These are phyloP conservation scores for Maudiozyma turicensis DNA, from an alignment of 805 yeast genomes.

Conservation along the genomic window DNA sequence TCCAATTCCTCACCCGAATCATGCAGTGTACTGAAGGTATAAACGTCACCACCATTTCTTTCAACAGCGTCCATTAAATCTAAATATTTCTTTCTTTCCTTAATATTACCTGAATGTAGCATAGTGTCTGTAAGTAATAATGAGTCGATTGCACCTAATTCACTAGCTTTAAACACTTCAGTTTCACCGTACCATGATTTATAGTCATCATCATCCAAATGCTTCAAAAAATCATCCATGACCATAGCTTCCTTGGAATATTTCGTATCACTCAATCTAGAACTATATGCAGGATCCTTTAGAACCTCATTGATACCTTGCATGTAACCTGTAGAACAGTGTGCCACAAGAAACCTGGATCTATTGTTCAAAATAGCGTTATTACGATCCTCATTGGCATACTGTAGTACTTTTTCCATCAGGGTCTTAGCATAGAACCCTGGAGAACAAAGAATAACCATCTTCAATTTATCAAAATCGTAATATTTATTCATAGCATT, in stretches of 20 bases:
- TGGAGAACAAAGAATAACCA: conserved; percentile 78
- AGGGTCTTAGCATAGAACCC: conserved; percentile 71
- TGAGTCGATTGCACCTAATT: conserved; percentile 65
- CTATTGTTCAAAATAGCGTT: conserved; percentile 48
- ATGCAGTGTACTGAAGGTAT: conserved; percentile 74
- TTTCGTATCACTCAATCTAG: conserved; percentile 66
- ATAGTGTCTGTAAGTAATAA: conserved; percentile 72
- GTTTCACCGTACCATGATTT: conserved; percentile 89
- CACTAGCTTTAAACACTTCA: conserved; percentile 67
- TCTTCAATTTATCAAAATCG: conserved; percentile 62
- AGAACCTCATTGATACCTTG: conserved; percentile 86
- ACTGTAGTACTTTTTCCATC: conserved; percentile 43
- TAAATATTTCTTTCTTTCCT: conserved; percentile 58
- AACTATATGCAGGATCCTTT: conserved; percentile 56
- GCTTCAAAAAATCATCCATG: conserved; percentile 68
- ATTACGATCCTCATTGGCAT: conserved; percentile 51
- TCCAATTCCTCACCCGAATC: conserved; percentile 85
- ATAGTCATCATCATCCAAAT: conserved; percentile 67
- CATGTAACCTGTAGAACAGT: conserved; percentile 83
- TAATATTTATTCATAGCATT: conserved; percentile 58
- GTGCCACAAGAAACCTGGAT: conserved; percentile 67
- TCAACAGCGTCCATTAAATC: conserved; percentile 59
- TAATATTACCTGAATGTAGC: conserved; percentile 67
- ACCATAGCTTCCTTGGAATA: conserved; percentile 63
- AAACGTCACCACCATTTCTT: conserved; percentile 64